phyloP scores from a whole-genome alignment of 352 stramenopile genomes.

The Blastocystis hominis region DNA sequence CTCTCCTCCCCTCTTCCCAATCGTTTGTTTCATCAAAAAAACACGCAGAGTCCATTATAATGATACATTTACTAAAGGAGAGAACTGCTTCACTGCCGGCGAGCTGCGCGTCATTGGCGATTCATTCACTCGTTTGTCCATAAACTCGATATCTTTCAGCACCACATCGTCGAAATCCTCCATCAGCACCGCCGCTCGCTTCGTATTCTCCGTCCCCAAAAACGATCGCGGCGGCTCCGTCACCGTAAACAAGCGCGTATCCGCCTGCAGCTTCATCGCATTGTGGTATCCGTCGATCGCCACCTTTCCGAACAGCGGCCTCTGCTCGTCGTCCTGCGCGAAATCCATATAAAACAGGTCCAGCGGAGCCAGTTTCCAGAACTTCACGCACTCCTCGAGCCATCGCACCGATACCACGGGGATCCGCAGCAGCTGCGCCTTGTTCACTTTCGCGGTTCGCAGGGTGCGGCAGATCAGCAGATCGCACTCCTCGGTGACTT shows the following conservation, averaged over 20 bases:
- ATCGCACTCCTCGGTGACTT: constrained; percentile 39
- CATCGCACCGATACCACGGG: constrained; percentile 40
- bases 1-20: no score
- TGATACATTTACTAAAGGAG: background rate
- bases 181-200: background rate
- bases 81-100: constrained; percentile 2
- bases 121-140: background rate
- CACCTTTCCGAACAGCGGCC: background rate
- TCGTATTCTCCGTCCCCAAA: background rate
- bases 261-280: background rate
- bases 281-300: constrained; percentile 5
- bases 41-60: background rate
- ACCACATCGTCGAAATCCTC: constrained; percentile 21
- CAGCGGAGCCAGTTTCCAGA: constrained; percentile 28
- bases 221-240: background rate
- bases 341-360: constrained; percentile 41
- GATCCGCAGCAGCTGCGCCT: constrained; percentile 26
- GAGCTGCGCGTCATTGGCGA: background rate
- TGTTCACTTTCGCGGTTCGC: constrained; percentile 34
- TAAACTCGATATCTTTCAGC: constrained; percentile 4
- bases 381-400: constrained; percentile 53
- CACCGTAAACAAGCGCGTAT: constrained; percentile 21
- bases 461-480: constrained; percentile 12
- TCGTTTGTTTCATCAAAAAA: no score
- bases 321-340: constrained; percentile 25